A percentile compares a stretch with the other conserved stretches of the same genome.
These are phyloP conservation scores for Exophiala calicioides DNA, from an alignment of 2,329 filamentous ascomycete species.

Conservation along the genomic window DNA sequence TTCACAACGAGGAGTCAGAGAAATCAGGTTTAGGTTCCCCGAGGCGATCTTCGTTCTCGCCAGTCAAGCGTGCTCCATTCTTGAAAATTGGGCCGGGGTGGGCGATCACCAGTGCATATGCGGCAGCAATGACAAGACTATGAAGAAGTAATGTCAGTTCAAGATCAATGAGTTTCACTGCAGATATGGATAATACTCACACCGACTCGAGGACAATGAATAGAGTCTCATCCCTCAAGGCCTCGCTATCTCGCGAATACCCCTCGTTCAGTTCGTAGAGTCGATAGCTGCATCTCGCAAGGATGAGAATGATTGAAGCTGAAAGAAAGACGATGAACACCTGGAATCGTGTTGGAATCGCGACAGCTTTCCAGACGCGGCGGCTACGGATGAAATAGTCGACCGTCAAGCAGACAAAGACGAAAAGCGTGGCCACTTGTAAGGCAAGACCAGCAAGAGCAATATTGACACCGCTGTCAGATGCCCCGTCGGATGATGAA, in stretches of 20 bases:
- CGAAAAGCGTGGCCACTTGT: slow-evolving; percentile 43
- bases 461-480: slow-evolving; percentile 40
- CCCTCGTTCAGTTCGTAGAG: slow-evolving; percentile 61
- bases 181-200: slow-evolving; percentile 2
- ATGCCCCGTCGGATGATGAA: slow-evolving; percentile 26
- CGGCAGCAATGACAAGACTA: slow-evolving; percentile 23
- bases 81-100: slow-evolving; percentile 28
- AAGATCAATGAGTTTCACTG: neutral
- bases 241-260: slow-evolving; percentile 43
- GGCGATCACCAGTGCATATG: slow-evolving; percentile 18
- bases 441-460: slow-evolving; percentile 44
- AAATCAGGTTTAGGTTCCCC: too few relatives aligned
- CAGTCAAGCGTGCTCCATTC: too few relatives aligned
- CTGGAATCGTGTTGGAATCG: slow-evolving; percentile 47
- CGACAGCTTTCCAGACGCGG: slow-evolving; percentile 21
- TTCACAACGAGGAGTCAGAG: too few relatives aligned
- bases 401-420: slow-evolving; percentile 36
- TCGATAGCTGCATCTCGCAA: slow-evolving; percentile 65
- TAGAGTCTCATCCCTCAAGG: slow-evolving; percentile 58
- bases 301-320: slow-evolving; percentile 63
- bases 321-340: slow-evolving; percentile 58
- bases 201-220: slow-evolving; percentile 59
- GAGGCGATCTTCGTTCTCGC: too few relatives aligned
- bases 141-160: neutral
- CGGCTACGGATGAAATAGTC: slow-evolving; percentile 35